Evolutionary conservation across 805 yeast genomes (phyloP), one percentile per base, ranked within the genome.

Genomic region (Candida qinlingensis): DNA sequence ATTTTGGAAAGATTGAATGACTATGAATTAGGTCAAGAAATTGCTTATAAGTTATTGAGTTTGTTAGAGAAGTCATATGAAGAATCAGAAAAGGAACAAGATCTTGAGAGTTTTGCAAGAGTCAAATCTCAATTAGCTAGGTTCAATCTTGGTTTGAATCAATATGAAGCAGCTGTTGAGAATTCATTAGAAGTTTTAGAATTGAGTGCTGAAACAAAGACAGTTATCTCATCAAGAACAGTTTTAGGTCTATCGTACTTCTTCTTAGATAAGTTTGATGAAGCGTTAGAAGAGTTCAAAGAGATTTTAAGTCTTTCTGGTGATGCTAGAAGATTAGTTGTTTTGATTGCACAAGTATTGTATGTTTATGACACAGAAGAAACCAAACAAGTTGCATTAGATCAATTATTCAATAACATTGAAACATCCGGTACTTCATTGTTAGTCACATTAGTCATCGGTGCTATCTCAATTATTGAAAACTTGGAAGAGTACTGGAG

Each of bases 341-440:
- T 84, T 6, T 66, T 92, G 30, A 75, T 88, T 25, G 80, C 94
- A 0, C 96, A 90, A 60, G 85, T 91, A 0, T 70, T 94, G 44
- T 85, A 84, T 69, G 87, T 88, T 3, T 78, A 79, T 48, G 85
- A 81, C n/a, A 77, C 81, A 0, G 80, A 77, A n/a, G 94, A 86
- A 5, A 81, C 94, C 1, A 83, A 80, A 50, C 85, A 81, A 53
- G 91, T 90, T 1, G 96, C 97, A 0, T 60, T 87, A 42, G 96
- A 90, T 57, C 96, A 89, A 63, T 66, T 92, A 40, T 84, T 86
- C 56, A 73, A 76, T 27, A 80, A 75, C 56, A 79, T 90, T 38
- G 83, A 77, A 51, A 71, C 68, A 4, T 65, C 76, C 48, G 96
- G 96, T 0, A 72, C 86, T 1, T 80, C 90, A 3, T 66, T 88